Evolutionary conservation across 257 asterid genomes (phyloP), one percentile per base, ranked within the genome.

Genomic region (Fraxinus excelsior): DNA sequence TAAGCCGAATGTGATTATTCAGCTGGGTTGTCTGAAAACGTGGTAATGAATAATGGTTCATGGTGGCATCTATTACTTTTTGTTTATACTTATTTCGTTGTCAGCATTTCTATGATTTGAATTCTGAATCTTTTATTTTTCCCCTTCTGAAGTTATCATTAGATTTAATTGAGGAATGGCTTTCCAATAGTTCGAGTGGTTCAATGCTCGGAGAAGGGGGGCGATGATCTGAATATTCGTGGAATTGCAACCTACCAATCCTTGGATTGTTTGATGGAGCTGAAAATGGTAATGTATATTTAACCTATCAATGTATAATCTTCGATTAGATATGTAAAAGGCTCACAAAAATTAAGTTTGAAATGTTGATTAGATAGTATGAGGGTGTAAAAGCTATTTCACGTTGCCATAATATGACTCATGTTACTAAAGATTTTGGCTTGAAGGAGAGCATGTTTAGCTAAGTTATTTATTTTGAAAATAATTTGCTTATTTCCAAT

Each of bases 1-100:
- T 38, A 95, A 93, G 72, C 96, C 96, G 2, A 87, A 79, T 13
- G 97, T 97, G 46, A 37, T 95, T 84, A 86, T 95, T 76, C 93
- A 95, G 90, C 97, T 95, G 98, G 98, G 38, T 79, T 93, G 65
- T 74, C 98, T 8, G 98, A 95, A 82, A 95, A 95, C 79, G 85
- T 89, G 93, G 97, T 91, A 82, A 32, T 2, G 19, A 25, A 67
- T 19, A 16, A 3, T 40, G 10, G 21, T 64, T 19, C 8, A 3
- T 26, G 10, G 11, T 72, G 71, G 35, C 3, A 65, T 80, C 75
- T 23, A 5, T 72, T 23, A 3, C 74, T 40, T 53, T 75, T 73
- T 6, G 44, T 31, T 56, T 9, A n/a, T n/a, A 65, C 60, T 73
- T 68, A 19, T 76, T 42, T 71, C 14, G 2, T 7, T 21, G 1